Evolutionary conservation across 208 protist genomes (phyloP).

Genomic region (Leishmania gerbilli): DNA sequence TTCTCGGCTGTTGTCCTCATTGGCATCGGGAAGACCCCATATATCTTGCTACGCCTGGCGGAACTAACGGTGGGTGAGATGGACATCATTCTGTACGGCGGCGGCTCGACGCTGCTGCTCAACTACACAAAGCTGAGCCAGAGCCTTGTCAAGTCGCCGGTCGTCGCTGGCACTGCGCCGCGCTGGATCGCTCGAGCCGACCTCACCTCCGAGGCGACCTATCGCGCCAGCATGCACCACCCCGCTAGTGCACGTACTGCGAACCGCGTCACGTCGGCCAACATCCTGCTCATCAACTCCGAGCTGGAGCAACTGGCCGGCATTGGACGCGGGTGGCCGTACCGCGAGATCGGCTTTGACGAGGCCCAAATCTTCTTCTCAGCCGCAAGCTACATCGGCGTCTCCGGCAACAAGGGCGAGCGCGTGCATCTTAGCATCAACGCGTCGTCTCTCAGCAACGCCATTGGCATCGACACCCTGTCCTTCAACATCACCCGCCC

Average conservation of each 20-base stretch:
- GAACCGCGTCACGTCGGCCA: constrained; percentile 25
- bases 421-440: constrained; percentile 55
- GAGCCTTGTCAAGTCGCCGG: constrained; percentile 6
- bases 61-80: constrained; percentile 72
- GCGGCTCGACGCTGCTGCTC: constrained; percentile 28
- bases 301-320: constrained; percentile 59
- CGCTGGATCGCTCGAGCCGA: constrained; percentile 62
- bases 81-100: constrained; percentile 59
- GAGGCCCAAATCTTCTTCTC: constrained; percentile 83
- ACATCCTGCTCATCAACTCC: constrained; percentile 77
- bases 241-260: neutral
- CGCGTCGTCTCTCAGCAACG: constrained; percentile 2
- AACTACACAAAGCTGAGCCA: constrained; percentile 61
- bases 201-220: constrained; percentile 25
- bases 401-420: constrained; percentile 60
- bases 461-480: constrained; percentile 4
- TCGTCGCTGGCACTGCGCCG: constrained; percentile 50
- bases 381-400: constrained; percentile 63
- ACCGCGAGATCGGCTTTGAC: constrained; percentile 72
- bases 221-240: neutral
- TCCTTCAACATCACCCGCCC: constrained; percentile 34
- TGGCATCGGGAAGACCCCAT: constrained; percentile 65
- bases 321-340: constrained; percentile 87
- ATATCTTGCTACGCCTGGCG: constrained; percentile 68
- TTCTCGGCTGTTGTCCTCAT: constrained; percentile 61